Conservation (phyloP, 1,284 basidiomycete species). For the Heterobasidion irregulare region DNA sequence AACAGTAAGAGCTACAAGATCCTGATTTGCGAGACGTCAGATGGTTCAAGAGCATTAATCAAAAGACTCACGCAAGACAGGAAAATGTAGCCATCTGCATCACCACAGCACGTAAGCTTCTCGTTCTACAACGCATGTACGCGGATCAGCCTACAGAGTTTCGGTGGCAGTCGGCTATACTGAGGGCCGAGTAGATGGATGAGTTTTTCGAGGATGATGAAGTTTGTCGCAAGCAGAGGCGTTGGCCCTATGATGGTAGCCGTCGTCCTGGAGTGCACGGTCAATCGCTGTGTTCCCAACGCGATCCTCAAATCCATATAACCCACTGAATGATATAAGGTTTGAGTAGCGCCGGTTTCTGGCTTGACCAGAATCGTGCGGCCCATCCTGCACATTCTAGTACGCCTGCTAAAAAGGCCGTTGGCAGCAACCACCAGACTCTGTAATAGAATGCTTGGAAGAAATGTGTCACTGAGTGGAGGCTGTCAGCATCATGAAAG, state of each 20-base stretch:
- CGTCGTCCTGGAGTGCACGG: constrained; percentile 23
- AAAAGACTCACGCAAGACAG: neutral
- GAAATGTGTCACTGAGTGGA: constrained; percentile 25
- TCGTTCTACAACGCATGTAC: neutral
- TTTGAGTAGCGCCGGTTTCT: constrained; percentile 10
- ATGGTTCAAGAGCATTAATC: neutral
- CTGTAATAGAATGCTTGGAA: constrained; percentile 29
- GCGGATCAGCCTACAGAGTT: constrained; percentile 17
- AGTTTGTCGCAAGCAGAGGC: constrained; percentile 39
- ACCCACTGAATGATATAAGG: constrained; percentile 21
- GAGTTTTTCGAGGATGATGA: constrained; percentile 38
- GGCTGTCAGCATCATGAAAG: neutral
- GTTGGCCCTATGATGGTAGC: constrained; percentile 37
- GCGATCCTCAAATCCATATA: constrained; percentile 13
- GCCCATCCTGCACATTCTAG: constrained; percentile 32
- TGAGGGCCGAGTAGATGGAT: constrained; percentile 31
- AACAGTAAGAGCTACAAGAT: constrained; percentile 28
- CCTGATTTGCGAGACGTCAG: constrained; percentile 9
- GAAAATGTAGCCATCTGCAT: neutral
- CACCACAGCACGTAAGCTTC: neutral
- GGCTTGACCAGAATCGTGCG: constrained; percentile 20
- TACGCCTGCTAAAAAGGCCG: constrained; percentile 34
- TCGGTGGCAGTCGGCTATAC: constrained; percentile 29
- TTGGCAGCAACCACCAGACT: constrained; percentile 43
- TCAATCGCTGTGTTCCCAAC: neutral